Percentiles rank a stretch among this genome's conserved stretches.
These are phyloP conservation scores for Cercospora canescens DNA, from an alignment of 2,329 filamentous ascomycete genomes.

Conservation along the genomic window DNA sequence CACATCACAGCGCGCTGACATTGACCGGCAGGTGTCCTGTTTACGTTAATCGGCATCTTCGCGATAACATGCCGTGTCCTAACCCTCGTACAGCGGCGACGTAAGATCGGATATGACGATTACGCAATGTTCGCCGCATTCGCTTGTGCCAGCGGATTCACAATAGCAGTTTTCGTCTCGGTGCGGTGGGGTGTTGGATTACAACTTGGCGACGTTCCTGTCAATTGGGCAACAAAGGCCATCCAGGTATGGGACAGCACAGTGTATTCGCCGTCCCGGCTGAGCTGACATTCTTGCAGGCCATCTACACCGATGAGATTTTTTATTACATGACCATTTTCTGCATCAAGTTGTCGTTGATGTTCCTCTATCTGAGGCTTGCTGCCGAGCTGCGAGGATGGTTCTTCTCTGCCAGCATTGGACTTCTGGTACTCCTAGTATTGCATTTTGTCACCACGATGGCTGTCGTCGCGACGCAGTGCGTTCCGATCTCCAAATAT, in stretches of 20 bases:
- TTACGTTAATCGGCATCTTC: conserved; percentile 20
- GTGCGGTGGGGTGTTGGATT: conserved; percentile 28
- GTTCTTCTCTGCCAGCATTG: conserved; percentile 29
- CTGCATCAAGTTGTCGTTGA: conserved; percentile 42
- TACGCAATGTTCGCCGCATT: conserved; percentile 25
- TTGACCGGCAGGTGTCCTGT: conserved; percentile 16
- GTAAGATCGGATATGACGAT: conserved; percentile 26
- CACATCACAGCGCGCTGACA: not conserved
- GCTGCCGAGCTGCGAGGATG: conserved; percentile 27
- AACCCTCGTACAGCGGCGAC: conserved; percentile 19
- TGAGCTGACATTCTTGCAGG: conserved; percentile 14
- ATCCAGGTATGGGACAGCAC: conserved; percentile 17
- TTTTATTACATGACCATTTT: conserved; percentile 45
- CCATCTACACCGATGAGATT: conserved; percentile 32
- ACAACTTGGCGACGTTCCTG: conserved; percentile 15
- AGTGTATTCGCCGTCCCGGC: not conserved
- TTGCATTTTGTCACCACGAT: conserved; percentile 38
- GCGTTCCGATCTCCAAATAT: conserved; percentile 37
- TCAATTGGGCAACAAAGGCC: conserved; percentile 22
- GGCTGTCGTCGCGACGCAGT: conserved; percentile 39
- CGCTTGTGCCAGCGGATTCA: conserved; percentile 21
- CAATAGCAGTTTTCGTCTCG: conserved; percentile 21
- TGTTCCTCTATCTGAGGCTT: conserved; percentile 43
- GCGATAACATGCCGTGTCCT: conserved; percentile 23
- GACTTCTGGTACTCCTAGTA: conserved; percentile 37